These are phyloP conservation scores for Panellus pusillus DNA, from an alignment of 768 basidiomycete genomes.

Conservation along the genomic window DNA sequence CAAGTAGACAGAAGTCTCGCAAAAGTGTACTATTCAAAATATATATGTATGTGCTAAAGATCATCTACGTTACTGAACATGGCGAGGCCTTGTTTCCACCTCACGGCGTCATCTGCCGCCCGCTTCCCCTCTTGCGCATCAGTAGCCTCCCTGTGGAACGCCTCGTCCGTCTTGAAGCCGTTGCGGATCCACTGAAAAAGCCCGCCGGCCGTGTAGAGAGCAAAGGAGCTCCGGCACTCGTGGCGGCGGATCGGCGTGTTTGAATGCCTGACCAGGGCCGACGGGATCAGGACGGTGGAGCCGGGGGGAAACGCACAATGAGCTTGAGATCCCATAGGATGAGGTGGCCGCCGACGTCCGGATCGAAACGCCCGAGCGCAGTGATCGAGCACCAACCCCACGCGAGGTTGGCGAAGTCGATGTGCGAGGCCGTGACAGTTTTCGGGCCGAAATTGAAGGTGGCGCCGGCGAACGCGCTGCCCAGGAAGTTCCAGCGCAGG, in stretches of 20 bases:
- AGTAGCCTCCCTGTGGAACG: not conserved
- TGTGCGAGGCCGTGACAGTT: slow-evolving; percentile 18
- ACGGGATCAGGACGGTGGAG: slow-evolving; percentile 24
- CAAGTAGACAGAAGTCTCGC: too few species aligned
- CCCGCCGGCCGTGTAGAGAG: slow-evolving; percentile 21
- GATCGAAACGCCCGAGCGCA: slow-evolving; percentile 26
- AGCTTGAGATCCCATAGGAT: slow-evolving; percentile 24
- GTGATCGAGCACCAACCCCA: slow-evolving; percentile 30
- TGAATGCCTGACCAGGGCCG: slow-evolving; percentile 17
- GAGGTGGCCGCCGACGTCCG: slow-evolving; percentile 22
- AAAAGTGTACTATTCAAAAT: too few species aligned
- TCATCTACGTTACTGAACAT: too few species aligned
- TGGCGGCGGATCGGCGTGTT: not conserved
- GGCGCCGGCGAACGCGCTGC: slow-evolving; percentile 23
- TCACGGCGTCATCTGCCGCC: not conserved
- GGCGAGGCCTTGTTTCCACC: too few species aligned
- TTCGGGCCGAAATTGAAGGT: slow-evolving; percentile 33
- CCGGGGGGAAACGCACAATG: slow-evolving; percentile 26
- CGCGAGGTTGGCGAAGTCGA: slow-evolving; percentile 27
- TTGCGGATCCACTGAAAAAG: slow-evolving; percentile 20
- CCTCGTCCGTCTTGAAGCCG: slow-evolving; percentile 5
- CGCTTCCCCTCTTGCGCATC: not conserved
- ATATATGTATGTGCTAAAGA: too few species aligned
- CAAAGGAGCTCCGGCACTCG: slow-evolving; percentile 15
- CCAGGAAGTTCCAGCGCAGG: not conserved